These are phyloP conservation scores for Dendrostoma leiphaemia DNA, from an alignment of 2,329 filamentous ascomycete species.

Conservation along the genomic window DNA sequence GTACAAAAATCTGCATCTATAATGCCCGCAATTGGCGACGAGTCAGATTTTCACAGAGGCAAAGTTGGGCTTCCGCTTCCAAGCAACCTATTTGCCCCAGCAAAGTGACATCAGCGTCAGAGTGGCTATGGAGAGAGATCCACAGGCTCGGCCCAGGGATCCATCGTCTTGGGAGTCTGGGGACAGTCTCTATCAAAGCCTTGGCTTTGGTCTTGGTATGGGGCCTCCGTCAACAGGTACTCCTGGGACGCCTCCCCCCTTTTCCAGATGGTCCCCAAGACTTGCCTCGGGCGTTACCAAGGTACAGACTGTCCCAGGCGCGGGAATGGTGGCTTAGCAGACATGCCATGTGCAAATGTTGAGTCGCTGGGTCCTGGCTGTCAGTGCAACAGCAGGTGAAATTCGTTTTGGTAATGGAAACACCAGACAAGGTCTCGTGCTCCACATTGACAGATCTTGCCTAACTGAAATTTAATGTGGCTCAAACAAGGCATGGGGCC, in stretches of 20 bases:
- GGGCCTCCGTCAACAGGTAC: too few species aligned
- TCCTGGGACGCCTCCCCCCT: too few species aligned
- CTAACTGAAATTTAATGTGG: too few species aligned
- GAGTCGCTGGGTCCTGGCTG: not conserved
- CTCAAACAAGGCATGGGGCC: too few species aligned
- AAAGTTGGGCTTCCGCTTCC: not conserved
- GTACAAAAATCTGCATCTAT: conserved; percentile 1
- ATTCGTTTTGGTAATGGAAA: conserved; percentile 3
- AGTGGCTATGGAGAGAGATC: not conserved
- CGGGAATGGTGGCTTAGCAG: too few species aligned
- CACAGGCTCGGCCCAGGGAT: not conserved
- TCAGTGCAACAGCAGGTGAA: not conserved
- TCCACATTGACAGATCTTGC: not conserved
- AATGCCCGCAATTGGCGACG: not conserved
- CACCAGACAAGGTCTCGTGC: not conserved
- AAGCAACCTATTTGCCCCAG: not conserved
- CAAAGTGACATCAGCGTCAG: conserved; percentile 1
- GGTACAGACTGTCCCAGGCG: too few species aligned
- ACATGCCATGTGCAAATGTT: too few species aligned
- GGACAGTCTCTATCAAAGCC: not conserved
- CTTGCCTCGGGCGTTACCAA: too few species aligned
- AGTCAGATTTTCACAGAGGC: not conserved
- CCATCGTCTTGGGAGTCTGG: not conserved
- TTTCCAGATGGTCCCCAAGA: too few species aligned
- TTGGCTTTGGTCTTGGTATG: not conserved